These are phyloP conservation scores for Rhododendron ferrugineum DNA, from an alignment of 148 eudicot species.

Conservation along the genomic window DNA sequence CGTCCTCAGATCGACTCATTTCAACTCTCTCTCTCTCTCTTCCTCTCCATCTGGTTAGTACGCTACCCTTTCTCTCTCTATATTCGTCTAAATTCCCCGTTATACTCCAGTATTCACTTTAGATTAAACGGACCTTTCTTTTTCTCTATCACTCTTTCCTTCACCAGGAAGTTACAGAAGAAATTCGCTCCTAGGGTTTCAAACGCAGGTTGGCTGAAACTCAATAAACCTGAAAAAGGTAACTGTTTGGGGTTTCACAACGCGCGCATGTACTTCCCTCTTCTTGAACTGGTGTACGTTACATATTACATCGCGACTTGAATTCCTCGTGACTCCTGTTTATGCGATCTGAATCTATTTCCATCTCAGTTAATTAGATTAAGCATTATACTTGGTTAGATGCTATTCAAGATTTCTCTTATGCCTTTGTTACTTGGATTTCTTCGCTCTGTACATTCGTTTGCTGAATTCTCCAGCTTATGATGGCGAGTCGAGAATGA, in stretches of 20 bases:
- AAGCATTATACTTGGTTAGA: background rate
- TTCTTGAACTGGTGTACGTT: background rate
- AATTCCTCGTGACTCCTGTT: background rate
- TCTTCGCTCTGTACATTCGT: background rate
- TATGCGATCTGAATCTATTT: background rate
- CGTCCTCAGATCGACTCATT: conserved; percentile 7
- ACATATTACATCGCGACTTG: background rate
- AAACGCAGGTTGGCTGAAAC: background rate
- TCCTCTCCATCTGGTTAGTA: background rate
- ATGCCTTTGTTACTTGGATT: background rate
- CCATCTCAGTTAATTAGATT: background rate
- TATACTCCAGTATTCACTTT: background rate
- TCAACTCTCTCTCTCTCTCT: background rate
- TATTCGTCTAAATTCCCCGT: background rate
- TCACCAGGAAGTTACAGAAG: background rate
- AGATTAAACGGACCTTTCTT: background rate
- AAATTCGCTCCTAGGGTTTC: conserved; percentile 1
- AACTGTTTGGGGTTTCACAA: background rate
- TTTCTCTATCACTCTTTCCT: background rate
- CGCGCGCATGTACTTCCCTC: background rate
- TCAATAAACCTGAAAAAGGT: background rate
- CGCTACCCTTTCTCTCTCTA: background rate
- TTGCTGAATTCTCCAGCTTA: background rate
- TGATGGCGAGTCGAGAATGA: background rate
- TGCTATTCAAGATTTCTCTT: background rate